Evolutionary conservation across 306 rosid species (phyloP).

Genomic region (Crataegus laevigata): DNA sequence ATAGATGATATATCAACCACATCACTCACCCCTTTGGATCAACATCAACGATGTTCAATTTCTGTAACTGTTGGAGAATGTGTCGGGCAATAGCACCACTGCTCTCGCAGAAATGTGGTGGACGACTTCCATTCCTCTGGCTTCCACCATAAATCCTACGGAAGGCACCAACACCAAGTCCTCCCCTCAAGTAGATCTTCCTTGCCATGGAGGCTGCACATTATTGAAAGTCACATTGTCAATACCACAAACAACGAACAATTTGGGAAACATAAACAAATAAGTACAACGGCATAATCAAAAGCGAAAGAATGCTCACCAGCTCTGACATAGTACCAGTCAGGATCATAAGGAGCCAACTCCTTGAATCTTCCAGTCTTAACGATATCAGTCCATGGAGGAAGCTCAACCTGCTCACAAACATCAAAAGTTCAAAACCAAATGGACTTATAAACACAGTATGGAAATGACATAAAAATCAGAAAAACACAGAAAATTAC

Average conservation of each 20-base stretch:
- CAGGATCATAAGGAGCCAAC: constrained; percentile 54
- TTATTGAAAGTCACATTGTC: background rate
- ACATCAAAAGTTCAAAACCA: background rate
- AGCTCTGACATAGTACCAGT: constrained; percentile 50
- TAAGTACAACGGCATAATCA: background rate
- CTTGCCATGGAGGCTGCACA: constrained; percentile 53
- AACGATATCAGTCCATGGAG: constrained; percentile 50
- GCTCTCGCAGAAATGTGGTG: constrained; percentile 55
- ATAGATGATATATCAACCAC: background rate
- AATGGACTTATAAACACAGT: background rate
- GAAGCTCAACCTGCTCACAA: constrained; percentile 34
- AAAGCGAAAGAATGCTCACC: constrained; percentile 16
- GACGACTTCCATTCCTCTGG: constrained; percentile 60
- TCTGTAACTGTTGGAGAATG: constrained; percentile 40
- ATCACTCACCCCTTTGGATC: constrained; percentile 43
- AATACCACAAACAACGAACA: background rate
- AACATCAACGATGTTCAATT: constrained; percentile 27
- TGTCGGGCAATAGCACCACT: constrained; percentile 53
- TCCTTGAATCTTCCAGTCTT: constrained; percentile 54
- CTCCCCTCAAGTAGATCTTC: constrained; percentile 59
- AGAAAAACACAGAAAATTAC: background rate
- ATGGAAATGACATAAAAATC: background rate
- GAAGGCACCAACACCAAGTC: constrained; percentile 57
- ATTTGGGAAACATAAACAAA: background rate
- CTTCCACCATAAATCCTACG: constrained; percentile 52